Evolutionary conservation across 2,329 filamentous ascomycete genomes (phyloP), one percentile per base, ranked within the genome.

Genomic region (Elsinoe fawcettii): DNA sequence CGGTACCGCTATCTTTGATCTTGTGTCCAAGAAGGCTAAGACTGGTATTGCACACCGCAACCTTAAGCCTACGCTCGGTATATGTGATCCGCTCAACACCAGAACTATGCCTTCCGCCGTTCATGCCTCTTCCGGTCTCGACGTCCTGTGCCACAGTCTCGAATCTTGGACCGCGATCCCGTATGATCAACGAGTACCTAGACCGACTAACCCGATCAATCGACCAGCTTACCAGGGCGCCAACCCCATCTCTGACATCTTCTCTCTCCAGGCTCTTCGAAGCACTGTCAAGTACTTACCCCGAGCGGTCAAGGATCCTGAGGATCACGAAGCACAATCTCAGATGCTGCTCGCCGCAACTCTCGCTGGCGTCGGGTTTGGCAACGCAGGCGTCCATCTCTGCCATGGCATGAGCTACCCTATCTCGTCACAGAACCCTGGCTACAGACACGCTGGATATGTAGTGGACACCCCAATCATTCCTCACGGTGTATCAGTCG

Each of bases 151-250:
- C 71, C 95, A 99, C 74, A 86, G 87, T 11, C 83, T 99, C 37
- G 95, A 99, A 72, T 95, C 88, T 3, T 99, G 92, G 90, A 99
- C 93, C 0, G 93, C 93, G 2, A 97, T 99, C 61, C 95, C 95
- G 0, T 99, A 90, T 75, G 80, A 88, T 65, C 87, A 96, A 77
- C 84, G 93, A 53, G 83, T 79, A 0, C 93, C 93, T 0, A 80
- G 92, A 2, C 95, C 95, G 0, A 74, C 82, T 3, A 97, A 99
- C 70, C 93, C 95, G 0, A 88, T 99, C 64, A 80, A 92, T 60
- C 81, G 93, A 3, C 93, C 93, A 0, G 91, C 93, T 0, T 99
- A 99, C 69, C 93, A 99, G 72, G 93, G 93, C 39, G 90, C 93
- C 5, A 99, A 99, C 70, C 93, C 93, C 2, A 99, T 99, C 65